A percentile compares a stretch with the other conserved stretches of the same genome.
Evolutionary conservation across 148 eudicot species (phyloP).

Genomic region (Spergularia bocconei): DNA sequence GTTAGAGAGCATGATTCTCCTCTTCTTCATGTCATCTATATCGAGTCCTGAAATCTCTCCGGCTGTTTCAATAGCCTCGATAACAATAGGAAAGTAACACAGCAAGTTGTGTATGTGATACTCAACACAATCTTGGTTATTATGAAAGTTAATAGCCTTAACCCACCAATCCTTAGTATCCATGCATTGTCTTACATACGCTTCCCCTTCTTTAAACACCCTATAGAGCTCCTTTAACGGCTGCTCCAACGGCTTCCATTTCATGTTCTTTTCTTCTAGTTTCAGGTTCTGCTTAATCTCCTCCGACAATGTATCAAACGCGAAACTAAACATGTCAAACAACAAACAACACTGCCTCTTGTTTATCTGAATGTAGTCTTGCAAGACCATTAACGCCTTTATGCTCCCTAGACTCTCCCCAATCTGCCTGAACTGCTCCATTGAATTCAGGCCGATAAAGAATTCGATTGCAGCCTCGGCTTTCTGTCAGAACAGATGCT

Average conservation of each 20-base stretch:
- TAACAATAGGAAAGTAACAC: conserved; percentile 43
- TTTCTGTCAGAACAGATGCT: background rate
- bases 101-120: conserved; percentile 54
- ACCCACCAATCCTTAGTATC: conserved; percentile 60
- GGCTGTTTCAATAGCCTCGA: conserved; percentile 61
- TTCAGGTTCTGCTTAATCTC: conserved; percentile 53
- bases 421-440: conserved; percentile 71
- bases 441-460: conserved; percentile 6
- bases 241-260: conserved; percentile 62
- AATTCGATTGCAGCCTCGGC: background rate
- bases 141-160: conserved; percentile 42
- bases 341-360: conserved; percentile 54
- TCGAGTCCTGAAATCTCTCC: conserved; percentile 56
- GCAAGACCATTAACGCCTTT: conserved; percentile 54
- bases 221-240: conserved; percentile 56
- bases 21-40: conserved; percentile 65
- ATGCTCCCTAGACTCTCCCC: conserved; percentile 67
- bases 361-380: conserved; percentile 45
- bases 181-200: conserved; percentile 44
- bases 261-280: conserved; percentile 54
- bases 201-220: conserved; percentile 62
- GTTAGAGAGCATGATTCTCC: conserved; percentile 36
- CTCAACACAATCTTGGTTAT: conserved; percentile 49
- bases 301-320: conserved; percentile 50
- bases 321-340: conserved; percentile 39